These are phyloP conservation scores for Daldinia caldariorum DNA, from an alignment of 495 filamentous ascomycete species.

Conservation along the genomic window DNA sequence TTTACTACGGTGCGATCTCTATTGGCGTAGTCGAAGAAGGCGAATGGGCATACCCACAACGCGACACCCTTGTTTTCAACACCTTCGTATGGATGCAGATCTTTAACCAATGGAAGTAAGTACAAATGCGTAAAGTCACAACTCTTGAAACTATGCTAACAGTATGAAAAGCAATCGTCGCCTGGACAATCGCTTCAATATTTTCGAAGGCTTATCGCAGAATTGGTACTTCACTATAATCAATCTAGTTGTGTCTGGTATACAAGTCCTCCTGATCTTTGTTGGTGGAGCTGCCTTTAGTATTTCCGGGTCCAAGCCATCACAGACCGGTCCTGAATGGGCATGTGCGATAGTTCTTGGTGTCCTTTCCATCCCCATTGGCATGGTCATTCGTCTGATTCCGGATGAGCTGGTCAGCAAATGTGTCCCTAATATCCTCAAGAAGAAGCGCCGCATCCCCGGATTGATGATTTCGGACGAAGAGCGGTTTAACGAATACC, in stretches of 20 bases:
- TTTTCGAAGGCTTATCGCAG: constrained; percentile 79
- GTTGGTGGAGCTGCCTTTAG: constrained; percentile 78
- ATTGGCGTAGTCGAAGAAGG: constrained; percentile 65
- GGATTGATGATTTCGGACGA: constrained; percentile 76
- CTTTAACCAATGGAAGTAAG: constrained; percentile 92
- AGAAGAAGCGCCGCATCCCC: constrained; percentile 65
- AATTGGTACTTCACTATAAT: constrained; percentile 89
- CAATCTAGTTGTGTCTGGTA: constrained; percentile 79
- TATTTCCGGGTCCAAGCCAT: constrained; percentile 58
- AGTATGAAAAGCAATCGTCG: constrained; percentile 71
- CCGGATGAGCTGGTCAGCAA: constrained; percentile 66
- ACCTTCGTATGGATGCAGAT: constrained; percentile 98
- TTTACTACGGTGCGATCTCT: constrained; percentile 74
- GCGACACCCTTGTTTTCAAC: constrained; percentile 87
- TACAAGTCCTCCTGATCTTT: constrained; percentile 83
- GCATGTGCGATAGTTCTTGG: constrained; percentile 77
- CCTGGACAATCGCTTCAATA: constrained; percentile 88
- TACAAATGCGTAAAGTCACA: constrained; percentile 24
- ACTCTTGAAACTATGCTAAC: constrained; percentile 45
- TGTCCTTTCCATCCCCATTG: constrained; percentile 76
- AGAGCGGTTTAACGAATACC: constrained; percentile 72
- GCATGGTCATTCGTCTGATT: constrained; percentile 72
- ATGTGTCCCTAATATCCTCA: constrained; percentile 74
- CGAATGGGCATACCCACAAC: constrained; percentile 51
- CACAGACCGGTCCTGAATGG: constrained; percentile 75